Conservation (phyloP, 2,329 filamentous ascomycete species). For the Claviceps spartinae region DNA sequence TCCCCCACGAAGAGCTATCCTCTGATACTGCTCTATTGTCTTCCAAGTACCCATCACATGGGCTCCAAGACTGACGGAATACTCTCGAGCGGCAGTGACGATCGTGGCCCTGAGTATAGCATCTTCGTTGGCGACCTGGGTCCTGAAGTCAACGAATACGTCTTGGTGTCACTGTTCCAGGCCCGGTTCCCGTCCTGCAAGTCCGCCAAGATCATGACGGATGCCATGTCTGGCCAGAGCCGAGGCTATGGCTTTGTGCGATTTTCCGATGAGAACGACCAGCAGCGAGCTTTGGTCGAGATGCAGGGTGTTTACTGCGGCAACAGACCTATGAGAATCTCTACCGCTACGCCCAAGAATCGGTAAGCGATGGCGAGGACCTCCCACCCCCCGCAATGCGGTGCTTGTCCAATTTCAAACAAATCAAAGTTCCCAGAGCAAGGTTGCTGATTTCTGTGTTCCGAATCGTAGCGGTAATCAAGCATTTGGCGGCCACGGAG, state of each 20-base stretch:
- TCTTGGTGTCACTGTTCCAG: slow-evolving; percentile 93
- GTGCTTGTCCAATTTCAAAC: too few species aligned
- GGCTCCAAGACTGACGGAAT: not conserved
- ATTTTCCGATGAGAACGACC: slow-evolving; percentile 89
- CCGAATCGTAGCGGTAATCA: slow-evolving; percentile 20
- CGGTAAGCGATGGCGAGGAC: slow-evolving; percentile 25
- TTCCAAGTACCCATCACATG: not conserved
- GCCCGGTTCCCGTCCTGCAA: slow-evolving; percentile 94
- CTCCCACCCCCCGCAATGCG: not conserved
- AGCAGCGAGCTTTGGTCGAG: slow-evolving; percentile 88
- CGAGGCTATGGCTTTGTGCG: slow-evolving; percentile 96
- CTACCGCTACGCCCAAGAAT: slow-evolving; percentile 95
- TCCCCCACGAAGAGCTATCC: not conserved
- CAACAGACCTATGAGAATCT: slow-evolving; percentile 97
- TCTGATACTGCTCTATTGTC: not conserved
- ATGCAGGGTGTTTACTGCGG: slow-evolving; percentile 99
- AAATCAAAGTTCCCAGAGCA: too few species aligned
- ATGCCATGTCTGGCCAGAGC: slow-evolving; percentile 93
- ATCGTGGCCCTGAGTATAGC: slow-evolving; percentile 88
- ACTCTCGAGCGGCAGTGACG: slow-evolving; percentile 49
- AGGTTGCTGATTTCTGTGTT: slow-evolving; percentile 3
- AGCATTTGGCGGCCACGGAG: slow-evolving; percentile 26
- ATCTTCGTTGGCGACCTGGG: slow-evolving; percentile 98
- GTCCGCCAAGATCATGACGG: slow-evolving; percentile 99
- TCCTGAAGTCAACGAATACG: slow-evolving; percentile 97